These are phyloP conservation scores for Asterochloris sp. DNA, from an alignment of 139 green algal genomes.

Conservation along the genomic window DNA sequence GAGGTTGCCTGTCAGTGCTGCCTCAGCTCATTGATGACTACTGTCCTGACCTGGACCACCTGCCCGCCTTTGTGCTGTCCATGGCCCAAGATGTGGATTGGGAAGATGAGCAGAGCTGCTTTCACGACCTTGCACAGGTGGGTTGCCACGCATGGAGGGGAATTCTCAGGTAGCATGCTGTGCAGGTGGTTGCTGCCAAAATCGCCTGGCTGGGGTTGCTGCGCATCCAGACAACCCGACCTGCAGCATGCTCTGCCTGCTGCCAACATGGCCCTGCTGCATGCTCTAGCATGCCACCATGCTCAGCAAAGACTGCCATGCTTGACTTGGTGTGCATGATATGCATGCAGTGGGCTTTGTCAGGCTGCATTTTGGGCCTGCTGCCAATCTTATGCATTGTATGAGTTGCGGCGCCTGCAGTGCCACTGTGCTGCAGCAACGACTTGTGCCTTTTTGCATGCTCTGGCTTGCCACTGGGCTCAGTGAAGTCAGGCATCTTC, in stretches of 20 bases:
- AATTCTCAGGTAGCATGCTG: not conserved
- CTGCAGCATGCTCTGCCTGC: not conserved
- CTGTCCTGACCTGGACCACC: conserved; percentile 21
- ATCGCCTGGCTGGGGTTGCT: too few relatives aligned
- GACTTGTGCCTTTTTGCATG: not conserved
- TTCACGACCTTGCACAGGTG: conserved; percentile 20
- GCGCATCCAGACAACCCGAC: not conserved
- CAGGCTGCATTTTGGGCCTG: too few relatives aligned
- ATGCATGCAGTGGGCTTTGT: too few relatives aligned
- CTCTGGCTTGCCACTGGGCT: not conserved
- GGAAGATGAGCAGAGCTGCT: conserved; percentile 24
- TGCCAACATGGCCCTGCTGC: not conserved
- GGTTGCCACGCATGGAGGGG: not conserved
- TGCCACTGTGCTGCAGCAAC: not conserved
- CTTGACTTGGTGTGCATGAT: not conserved
- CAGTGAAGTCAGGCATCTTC: not conserved
- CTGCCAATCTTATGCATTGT: not conserved
- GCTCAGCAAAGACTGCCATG: not conserved
- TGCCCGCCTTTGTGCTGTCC: conserved; percentile 30
- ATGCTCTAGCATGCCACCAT: not conserved
- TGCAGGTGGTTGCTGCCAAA: not conserved
- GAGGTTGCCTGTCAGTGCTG: conserved; percentile 14
- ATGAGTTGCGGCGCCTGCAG: not conserved
- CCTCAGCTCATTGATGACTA: conserved; percentile 22
- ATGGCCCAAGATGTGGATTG: conserved; percentile 28